A percentile compares a stretch with the other conserved stretches of the same genome.
These are phyloP conservation scores for Metschnikowia santaceciliae DNA, from an alignment of 805 yeast genomes.

Conservation along the genomic window DNA sequence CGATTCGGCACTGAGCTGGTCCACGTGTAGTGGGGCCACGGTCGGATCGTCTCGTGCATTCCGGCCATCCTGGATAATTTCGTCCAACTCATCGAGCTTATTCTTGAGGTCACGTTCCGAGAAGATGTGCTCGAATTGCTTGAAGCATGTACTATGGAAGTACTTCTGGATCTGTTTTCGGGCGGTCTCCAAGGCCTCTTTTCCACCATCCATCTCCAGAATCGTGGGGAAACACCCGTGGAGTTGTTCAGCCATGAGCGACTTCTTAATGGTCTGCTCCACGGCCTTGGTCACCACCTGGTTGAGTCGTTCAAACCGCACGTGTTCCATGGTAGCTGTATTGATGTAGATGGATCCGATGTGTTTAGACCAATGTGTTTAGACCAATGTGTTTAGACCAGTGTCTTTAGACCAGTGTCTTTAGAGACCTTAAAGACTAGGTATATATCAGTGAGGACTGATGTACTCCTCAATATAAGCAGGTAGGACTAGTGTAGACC, in stretches of 20 bases:
- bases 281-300: slow-evolving; percentile 53
- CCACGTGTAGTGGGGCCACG: slow-evolving; percentile 24
- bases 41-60: slow-evolving; percentile 19
- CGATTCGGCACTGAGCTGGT: slow-evolving; percentile 27
- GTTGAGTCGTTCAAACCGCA: slow-evolving; percentile 48
- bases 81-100: slow-evolving; percentile 47
- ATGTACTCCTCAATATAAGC: too few relatives aligned
- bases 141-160: slow-evolving; percentile 46
- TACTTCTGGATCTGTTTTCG: slow-evolving; percentile 49
- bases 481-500: too few relatives aligned
- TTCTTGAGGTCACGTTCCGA: slow-evolving; percentile 42
- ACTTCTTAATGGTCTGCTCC: slow-evolving; percentile 46
- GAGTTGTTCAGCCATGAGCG: slow-evolving; percentile 49
- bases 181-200: slow-evolving; percentile 42
- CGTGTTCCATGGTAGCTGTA: slow-evolving; percentile 15
- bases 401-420: too few relatives aligned
- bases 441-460: too few relatives aligned
- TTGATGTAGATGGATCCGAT: too few relatives aligned
- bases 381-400: too few relatives aligned
- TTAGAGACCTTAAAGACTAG: too few relatives aligned
- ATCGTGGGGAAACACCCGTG: slow-evolving; percentile 53
- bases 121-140: slow-evolving; percentile 54
- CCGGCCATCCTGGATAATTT: slow-evolving; percentile 41
- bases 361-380: too few relatives aligned
- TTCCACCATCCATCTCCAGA: slow-evolving; percentile 44